These are phyloP conservation scores for Podaxis rugospora DNA, from an alignment of 768 basidiomycete species.

Conservation along the genomic window DNA sequence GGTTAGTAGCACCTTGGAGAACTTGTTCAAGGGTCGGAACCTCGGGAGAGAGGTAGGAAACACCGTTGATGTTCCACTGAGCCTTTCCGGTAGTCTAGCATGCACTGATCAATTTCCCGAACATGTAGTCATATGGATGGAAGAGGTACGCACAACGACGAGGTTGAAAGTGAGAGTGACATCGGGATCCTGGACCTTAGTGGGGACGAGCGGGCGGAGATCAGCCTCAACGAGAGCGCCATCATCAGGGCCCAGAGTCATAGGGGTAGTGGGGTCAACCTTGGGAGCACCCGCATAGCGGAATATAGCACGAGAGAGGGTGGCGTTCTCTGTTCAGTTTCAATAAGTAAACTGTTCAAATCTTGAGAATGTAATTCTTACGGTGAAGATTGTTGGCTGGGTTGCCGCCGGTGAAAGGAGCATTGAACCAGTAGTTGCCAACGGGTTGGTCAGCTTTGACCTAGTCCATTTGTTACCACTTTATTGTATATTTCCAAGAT, in stretches of 20 bases:
- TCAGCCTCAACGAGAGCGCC: constrained; percentile 30
- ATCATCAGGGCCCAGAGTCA: constrained; percentile 13
- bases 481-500: neutral
- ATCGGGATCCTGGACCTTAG: constrained; percentile 14
- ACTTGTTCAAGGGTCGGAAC: constrained; percentile 25
- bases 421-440: constrained; percentile 44
- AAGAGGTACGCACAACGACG: constrained; percentile 15
- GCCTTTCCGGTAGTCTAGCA: constrained; percentile 15
- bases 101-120: neutral
- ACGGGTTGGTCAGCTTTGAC: constrained; percentile 37
- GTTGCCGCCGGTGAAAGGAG: constrained; percentile 27
- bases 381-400: constrained; percentile 27
- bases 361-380: constrained; percentile 1
- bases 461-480: constrained; percentile 8
- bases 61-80: constrained; percentile 28
- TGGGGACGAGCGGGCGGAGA: constrained; percentile 28
- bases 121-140: constrained; percentile 11
- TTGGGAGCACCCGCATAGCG: constrained; percentile 33
- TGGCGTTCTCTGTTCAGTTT: constrained; percentile 6
- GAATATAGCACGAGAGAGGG: constrained; percentile 28
- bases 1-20: constrained; percentile 16
- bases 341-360: too few species aligned
- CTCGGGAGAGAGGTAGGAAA: constrained; percentile 23
- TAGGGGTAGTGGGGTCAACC: constrained; percentile 27
- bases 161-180: constrained; percentile 28